Evolutionary conservation across 1,284 basidiomycete species (phyloP).

Genomic region (Ustilago crameri): DNA sequence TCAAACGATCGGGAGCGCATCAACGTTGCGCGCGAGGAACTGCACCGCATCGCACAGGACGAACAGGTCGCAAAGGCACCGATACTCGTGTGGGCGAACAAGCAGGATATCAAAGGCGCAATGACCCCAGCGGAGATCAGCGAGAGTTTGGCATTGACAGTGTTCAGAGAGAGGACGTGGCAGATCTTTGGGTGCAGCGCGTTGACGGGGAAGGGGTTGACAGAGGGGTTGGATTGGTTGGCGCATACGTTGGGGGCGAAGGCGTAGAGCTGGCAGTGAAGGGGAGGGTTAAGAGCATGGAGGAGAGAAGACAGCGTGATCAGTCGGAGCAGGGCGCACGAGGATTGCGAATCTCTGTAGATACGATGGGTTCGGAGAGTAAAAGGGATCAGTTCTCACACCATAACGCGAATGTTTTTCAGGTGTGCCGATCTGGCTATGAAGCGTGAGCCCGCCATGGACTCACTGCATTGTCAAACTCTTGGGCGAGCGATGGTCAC

Average conservation of each 20-base stretch:
- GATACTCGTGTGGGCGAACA: conserved; percentile 71
- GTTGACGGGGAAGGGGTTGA: conserved; percentile 68
- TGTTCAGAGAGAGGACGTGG: conserved; percentile 71
- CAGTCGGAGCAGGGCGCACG: background rate
- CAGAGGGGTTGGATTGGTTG: conserved; percentile 64
- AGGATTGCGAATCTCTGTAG: too few relatives aligned
- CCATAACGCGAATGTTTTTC: too few relatives aligned
- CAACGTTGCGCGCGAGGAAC: conserved; percentile 69
- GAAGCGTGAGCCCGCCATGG: too few relatives aligned
- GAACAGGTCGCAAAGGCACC: conserved; percentile 69
- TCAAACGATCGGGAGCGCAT: conserved; percentile 71
- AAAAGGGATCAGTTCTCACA: background rate
- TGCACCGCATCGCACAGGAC: conserved; percentile 68
- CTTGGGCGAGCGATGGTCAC: too few relatives aligned
- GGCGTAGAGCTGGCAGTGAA: background rate
- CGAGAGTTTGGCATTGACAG: conserved; percentile 70
- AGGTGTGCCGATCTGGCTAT: too few relatives aligned
- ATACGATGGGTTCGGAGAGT: too few relatives aligned
- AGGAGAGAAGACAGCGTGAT: too few relatives aligned
- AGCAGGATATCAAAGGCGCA: conserved; percentile 70
- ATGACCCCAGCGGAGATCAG: conserved; percentile 71
- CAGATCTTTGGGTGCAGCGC: conserved; percentile 72
- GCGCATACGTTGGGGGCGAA: conserved; percentile 55
- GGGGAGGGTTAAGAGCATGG: too few relatives aligned
- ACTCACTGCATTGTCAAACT: too few relatives aligned